Percentiles rank a stretch among this genome's conserved stretches.
Conservation (phyloP, 352 stramenopile species). For the Pythium plurisporium region DNA sequence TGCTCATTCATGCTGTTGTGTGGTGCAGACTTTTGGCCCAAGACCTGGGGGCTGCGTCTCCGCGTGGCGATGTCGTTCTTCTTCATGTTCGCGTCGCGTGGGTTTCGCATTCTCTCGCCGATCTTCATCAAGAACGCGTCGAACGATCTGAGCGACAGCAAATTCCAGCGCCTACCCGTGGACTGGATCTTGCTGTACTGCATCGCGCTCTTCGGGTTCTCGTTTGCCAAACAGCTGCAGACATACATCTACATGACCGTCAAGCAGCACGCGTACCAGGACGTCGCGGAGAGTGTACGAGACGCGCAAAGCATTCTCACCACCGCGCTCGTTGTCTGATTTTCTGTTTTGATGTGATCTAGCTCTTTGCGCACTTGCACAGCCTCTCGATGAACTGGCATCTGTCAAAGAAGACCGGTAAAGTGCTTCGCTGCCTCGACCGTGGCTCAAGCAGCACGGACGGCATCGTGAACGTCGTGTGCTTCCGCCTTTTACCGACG, state of each 20-base stretch:
- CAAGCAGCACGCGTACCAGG: conserved; percentile 96
- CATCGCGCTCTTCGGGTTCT: conserved; percentile 60
- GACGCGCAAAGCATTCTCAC: no score
- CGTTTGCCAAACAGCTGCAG: conserved; percentile 92
- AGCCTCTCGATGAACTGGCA: conserved; percentile 96
- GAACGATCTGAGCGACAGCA: conserved; percentile 39
- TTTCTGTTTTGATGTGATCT: background rate
- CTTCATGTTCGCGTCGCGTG: conserved; percentile 68
- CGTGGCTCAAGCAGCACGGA: conserved; percentile 82
- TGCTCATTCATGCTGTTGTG: background rate
- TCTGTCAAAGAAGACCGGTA: conserved; percentile 95
- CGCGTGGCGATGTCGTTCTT: conserved; percentile 57
- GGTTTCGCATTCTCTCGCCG: conserved; percentile 58
- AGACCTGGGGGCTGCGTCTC: conserved; percentile 59
- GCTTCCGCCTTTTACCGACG: conserved; percentile 94
- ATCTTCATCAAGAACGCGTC: conserved; percentile 73
- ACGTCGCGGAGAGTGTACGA: conserved; percentile 83
- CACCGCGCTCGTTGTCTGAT: no score
- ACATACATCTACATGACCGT: conserved; percentile 92
- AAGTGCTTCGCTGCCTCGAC: conserved; percentile 91
- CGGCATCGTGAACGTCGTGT: conserved; percentile 96
- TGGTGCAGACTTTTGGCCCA: conserved; percentile 64
- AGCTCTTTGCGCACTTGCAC: conserved; percentile 93
- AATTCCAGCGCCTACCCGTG: conserved; percentile 36
- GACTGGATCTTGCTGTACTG: conserved; percentile 60